Base-by-base conservation (phyloP, 2,329 filamentous ascomycete genomes). In the Ascochyta clinopodiicola region DNA sequence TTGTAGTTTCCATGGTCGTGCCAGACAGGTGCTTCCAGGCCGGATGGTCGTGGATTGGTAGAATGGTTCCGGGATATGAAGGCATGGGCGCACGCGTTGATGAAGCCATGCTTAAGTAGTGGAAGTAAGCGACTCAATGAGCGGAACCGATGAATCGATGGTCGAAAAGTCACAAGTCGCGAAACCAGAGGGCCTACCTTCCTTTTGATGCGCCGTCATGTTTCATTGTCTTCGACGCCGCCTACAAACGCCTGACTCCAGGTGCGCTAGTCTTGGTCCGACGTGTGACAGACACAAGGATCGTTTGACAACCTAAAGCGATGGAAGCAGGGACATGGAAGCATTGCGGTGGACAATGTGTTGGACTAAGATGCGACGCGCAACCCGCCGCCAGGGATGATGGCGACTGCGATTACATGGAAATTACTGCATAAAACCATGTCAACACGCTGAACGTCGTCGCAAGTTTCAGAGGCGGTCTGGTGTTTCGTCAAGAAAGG, bases 251-350 rank as follows among this genome's bases (percentile, higher is more conserved):
- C 31, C 31, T 25, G 15, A 36, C 36, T 37, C 40, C 36, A 36
- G 36, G 45, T 50, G 40, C 45, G 34, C 46, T 55, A 55, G 40
- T 40, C n/a, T 40, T 32, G 31, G 40, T 25, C 40, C 19, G 45
- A 19, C 37, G 52, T 55, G 45, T 37, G 40, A 46, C 45, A 55
- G 52, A 55, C 44, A 53, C 52, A 31, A 32, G 52, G 52, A 37
- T 50, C 31, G 46, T 55, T 45, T 37, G 45, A 42, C 46, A 35
- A 37, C 22, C 22, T 40, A 19, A 36, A 38, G 34, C 32, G 29
- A 55, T 21, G 31, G 15, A 29, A 25, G 52, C 52, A 55, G 52
- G 52, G 45, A 31, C 22, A 45, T 44, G 27, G 39, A 40, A 38
- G 44, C 24, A 35, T 36, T 40, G 40, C 45, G 45, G 32, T 40